These are phyloP conservation scores for Linnemannia exigua DNA, from an alignment of 192 early-diverging fungal genomes.

Conservation along the genomic window DNA sequence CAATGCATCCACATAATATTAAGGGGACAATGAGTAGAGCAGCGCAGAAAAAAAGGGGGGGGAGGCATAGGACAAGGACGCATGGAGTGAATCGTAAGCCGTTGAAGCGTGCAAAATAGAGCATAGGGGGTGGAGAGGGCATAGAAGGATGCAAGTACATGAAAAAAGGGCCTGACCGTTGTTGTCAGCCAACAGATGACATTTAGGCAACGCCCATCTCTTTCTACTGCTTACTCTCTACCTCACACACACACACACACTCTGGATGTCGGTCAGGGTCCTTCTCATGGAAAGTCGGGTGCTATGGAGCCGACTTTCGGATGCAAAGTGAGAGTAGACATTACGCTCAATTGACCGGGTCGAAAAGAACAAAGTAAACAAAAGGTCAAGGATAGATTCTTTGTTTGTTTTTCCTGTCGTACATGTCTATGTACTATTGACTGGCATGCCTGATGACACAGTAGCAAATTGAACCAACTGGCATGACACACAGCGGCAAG, in stretches of 20 bases:
- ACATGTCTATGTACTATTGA: too few species aligned
- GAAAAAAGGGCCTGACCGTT: not conserved
- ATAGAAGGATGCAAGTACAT: not conserved
- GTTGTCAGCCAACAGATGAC: not conserved
- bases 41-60: not conserved
- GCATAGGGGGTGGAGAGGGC: not conserved
- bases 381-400: not conserved
- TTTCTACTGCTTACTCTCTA: not conserved
- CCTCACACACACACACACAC: too few species aligned
- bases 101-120: not conserved
- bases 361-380: not conserved
- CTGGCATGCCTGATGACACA: too few species aligned
- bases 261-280: not conserved
- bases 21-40: not conserved
- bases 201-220: not conserved
- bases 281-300: not conserved
- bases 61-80: not conserved
- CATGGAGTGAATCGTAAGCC: slow-evolving; percentile 5
- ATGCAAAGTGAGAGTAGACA: not conserved
- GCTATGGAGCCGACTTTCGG: not conserved
- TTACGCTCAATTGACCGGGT: not conserved
- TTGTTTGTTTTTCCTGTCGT: too few species aligned
- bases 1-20: slow-evolving; percentile 4
- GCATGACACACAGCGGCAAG: not conserved
- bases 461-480: too few species aligned